These are phyloP conservation scores for Gossypium schwendimanii DNA, from an alignment of 441 rosid genomes.

Conservation along the genomic window DNA sequence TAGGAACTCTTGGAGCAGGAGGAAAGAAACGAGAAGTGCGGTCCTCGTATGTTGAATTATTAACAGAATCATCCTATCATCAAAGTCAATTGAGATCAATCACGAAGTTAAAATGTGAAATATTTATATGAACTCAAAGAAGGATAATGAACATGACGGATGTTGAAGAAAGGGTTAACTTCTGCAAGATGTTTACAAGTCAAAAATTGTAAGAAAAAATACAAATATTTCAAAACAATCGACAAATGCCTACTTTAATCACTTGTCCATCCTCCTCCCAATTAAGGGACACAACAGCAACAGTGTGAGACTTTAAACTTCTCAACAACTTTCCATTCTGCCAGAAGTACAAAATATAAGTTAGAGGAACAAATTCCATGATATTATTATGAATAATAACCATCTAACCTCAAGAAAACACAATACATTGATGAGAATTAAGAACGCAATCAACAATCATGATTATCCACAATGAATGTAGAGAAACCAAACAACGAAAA, in stretches of 20 bases:
- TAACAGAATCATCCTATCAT: conserved; percentile 42
- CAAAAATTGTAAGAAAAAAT: not conserved
- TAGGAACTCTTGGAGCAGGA: conserved; percentile 73
- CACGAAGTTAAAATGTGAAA: not conserved
- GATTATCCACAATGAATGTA: not conserved
- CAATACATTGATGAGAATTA: not conserved
- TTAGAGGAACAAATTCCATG: not conserved
- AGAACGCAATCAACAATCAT: not conserved
- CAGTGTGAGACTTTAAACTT: conserved; percentile 68
- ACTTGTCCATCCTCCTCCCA: conserved; percentile 81
- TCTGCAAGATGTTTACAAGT: not conserved
- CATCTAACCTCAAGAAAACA: not conserved
- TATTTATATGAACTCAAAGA: not conserved
- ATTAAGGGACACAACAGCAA: conserved; percentile 76
- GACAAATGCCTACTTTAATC: conserved; percentile 30
- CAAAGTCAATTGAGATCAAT: not conserved
- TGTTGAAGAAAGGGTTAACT: not conserved
- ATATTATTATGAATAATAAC: not conserved
- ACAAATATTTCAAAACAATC: not conserved
- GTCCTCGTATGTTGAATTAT: conserved; percentile 51
- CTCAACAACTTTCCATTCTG: conserved; percentile 79
- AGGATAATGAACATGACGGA: not conserved
- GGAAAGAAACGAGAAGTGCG: conserved; percentile 79
- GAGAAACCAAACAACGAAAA: not conserved
- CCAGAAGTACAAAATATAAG: conserved; percentile 9